phyloP scores from a whole-genome alignment of 768 basidiomycete species.

The Serendipita sp. region DNA sequence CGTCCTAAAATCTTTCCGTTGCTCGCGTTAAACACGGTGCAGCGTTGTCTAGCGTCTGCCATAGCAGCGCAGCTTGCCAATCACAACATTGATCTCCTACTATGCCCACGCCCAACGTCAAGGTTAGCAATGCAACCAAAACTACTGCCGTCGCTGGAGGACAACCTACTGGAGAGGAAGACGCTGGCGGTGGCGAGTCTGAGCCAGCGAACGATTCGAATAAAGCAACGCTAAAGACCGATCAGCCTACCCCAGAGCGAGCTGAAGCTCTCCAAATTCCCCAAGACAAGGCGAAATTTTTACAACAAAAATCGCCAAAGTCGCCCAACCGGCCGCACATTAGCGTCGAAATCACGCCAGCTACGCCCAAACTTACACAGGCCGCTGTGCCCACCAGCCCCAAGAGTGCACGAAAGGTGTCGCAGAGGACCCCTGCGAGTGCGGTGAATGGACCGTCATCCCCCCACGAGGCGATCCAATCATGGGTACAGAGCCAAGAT shows the following conservation, averaged over 20 bases:
- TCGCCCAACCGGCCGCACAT: conserved; percentile 1
- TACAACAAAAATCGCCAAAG: background rate
- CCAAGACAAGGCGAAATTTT: background rate
- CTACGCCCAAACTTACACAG: background rate
- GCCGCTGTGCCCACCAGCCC: background rate
- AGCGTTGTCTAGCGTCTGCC: background rate
- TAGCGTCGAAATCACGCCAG: conserved; percentile 2
- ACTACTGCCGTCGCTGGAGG: background rate
- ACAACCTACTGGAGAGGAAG: background rate
- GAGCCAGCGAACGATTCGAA: background rate
- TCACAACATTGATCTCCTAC: background rate
- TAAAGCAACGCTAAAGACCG: background rate
- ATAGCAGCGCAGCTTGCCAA: background rate
- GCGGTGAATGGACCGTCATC: background rate
- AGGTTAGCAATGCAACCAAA: background rate
- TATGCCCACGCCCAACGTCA: background rate
- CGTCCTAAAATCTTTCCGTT: background rate
- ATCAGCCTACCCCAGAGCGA: background rate
- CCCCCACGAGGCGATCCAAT: background rate
- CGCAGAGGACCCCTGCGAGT: background rate
- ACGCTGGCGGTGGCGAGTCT: conserved; percentile 4
- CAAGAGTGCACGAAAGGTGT: background rate
- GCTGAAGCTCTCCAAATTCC: background rate
- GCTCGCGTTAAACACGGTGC: background rate
- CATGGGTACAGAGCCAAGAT: background rate